These are phyloP conservation scores for Rosa hybrid DNA, from an alignment of 331 rosid genomes.

Conservation along the genomic window DNA sequence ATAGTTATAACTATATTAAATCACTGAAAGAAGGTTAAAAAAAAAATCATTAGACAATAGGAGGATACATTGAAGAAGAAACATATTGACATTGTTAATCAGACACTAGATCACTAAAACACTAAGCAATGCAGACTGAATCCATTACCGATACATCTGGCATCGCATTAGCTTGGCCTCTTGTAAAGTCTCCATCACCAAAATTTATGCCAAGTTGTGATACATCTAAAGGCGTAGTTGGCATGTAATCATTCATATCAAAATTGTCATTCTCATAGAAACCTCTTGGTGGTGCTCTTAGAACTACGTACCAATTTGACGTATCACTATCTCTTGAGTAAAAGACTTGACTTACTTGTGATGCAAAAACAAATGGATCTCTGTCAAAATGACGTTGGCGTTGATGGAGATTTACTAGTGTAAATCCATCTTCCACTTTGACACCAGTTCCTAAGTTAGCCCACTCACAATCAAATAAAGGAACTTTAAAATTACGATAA, in stretches of 20 bases:
- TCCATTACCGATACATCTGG: too few relatives aligned
- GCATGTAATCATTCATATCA: neutral
- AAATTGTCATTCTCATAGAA: neutral
- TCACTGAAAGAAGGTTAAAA: too few relatives aligned
- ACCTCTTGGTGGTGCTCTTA: neutral
- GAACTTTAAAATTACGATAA: neutral
- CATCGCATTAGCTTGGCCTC: too few relatives aligned
- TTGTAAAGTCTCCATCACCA: neutral
- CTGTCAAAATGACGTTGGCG: neutral
- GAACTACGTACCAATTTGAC: neutral
- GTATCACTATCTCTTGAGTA: neutral
- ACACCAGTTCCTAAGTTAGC: neutral
- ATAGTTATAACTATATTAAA: too few relatives aligned
- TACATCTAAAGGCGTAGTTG: neutral
- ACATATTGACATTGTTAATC: too few relatives aligned
- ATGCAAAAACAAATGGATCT: slow-evolving; percentile 10
- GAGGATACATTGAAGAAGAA: too few relatives aligned
- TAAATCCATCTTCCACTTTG: neutral
- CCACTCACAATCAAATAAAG: slow-evolving; percentile 13
- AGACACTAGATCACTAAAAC: too few relatives aligned
- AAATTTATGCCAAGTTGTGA: neutral
- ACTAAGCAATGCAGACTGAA: too few relatives aligned
- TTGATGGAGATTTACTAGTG: neutral
- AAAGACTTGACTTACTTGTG: slow-evolving; percentile 9
- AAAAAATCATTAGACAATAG: too few relatives aligned